Evolutionary conservation across 2,329 filamentous ascomycete species (phyloP), one percentile per base, ranked within the genome.

Genomic region (Epichloe brachyelytri): DNA sequence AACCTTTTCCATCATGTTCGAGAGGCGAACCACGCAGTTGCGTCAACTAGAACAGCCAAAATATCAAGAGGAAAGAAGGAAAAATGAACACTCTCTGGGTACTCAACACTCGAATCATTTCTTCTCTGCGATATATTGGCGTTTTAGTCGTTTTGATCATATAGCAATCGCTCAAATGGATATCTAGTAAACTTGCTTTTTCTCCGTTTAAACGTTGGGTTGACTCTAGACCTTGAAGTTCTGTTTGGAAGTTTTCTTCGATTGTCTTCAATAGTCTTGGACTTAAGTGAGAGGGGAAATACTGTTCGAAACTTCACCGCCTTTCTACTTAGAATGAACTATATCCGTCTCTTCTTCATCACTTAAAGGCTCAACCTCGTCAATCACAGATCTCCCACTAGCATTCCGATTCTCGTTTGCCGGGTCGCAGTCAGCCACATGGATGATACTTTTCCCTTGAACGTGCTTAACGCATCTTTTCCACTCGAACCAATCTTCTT

Each of bases 341-440:
- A 68, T 71, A 56, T 75, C 72, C 14, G 63, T 64, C 48, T 74
- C 70, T 44, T 77, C 74, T 45, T 82, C 80, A 59, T 93, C 88
- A 62, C 94, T 93, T 62, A 96, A 76, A 3, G 81, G 83, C 65
- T 96, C 87, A 3, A 98, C 91, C 61, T 95, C 89, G 57, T 95
- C 88, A 50, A 97, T 80, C 0, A 88, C 88, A 37, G 78, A 82
- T 36, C 81, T 79, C 50, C 87, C 74, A 57, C 85, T 87, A 26
- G 66, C 60, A 10, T 68, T 69, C 47, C 73, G 67, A 2, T 76
- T 75, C 52, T 76, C 70, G 3, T 72, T 62, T 40, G 77, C 69
- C 1, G 82, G 80, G 59, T 90, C 83, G 47, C 74, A 74, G 50
- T 88, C 83, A 30, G 88, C 82, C 30, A 97, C 81, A 59, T 91